Percentiles rank a stretch among this genome's conserved stretches.
Conservation (phyloP, 139 green algal species). For the Chlamydomonas sphaeroides region DNA sequence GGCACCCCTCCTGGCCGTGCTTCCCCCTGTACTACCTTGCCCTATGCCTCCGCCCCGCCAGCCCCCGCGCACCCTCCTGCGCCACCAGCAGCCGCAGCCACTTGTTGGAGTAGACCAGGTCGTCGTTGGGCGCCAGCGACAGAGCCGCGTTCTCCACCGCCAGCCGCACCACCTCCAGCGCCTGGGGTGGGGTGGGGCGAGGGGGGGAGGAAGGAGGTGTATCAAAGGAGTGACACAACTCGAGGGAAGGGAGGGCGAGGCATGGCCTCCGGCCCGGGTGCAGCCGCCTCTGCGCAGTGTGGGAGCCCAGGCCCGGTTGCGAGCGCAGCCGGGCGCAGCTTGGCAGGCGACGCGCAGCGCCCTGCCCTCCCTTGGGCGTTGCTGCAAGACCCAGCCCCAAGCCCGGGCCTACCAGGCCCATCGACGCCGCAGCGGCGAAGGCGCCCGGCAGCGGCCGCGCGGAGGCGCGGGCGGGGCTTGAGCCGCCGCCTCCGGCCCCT, state of each 20-base stretch:
- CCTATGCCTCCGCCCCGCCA: background rate
- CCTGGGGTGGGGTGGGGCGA: background rate
- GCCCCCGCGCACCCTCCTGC: conserved; percentile 20
- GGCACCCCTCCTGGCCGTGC: background rate
- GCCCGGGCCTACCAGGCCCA: background rate
- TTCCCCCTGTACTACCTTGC: background rate
- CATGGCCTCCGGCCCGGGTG: too few species aligned
- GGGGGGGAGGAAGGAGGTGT: too few species aligned
- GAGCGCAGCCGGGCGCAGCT: too few species aligned
- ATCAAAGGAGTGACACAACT: too few species aligned
- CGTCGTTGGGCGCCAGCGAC: conserved; percentile 47
- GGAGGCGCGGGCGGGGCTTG: background rate
- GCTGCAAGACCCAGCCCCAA: too few species aligned
- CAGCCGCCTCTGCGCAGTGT: too few species aligned
- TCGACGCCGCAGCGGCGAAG: background rate
- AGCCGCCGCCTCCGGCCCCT: background rate
- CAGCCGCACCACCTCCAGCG: conserved; percentile 22
- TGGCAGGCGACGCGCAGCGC: too few species aligned
- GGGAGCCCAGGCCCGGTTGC: too few species aligned
- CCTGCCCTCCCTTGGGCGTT: too few species aligned
- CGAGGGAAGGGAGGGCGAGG: too few species aligned
- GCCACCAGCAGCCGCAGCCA: conserved; percentile 49
- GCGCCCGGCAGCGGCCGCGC: background rate
- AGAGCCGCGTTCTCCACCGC: conserved; percentile 39
- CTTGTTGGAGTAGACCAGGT: conserved; percentile 49